Conservation (phyloP, 371 early-diverging fungal species). For the Lichtheimia ornata region DNA sequence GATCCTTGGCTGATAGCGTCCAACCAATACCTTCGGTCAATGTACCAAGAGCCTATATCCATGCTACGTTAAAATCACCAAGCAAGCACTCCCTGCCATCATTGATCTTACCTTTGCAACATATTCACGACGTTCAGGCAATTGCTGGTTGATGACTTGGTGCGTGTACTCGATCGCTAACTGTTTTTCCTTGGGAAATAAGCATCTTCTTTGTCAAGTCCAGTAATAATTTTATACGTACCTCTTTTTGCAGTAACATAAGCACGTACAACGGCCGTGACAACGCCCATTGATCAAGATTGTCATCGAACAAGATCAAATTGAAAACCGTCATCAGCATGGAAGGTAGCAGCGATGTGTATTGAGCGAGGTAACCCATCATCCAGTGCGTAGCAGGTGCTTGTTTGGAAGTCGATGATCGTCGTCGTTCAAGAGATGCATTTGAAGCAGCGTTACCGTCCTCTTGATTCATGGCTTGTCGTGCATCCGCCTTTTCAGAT, state of each 20-base stretch:
- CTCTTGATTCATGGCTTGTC: constrained; percentile 4
- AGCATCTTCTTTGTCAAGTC: neutral
- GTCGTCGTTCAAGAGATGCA: constrained; percentile 15
- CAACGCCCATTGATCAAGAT: constrained; percentile 80
- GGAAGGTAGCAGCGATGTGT: constrained; percentile 59
- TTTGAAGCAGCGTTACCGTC: constrained; percentile 2
- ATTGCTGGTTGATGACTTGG: constrained; percentile 70
- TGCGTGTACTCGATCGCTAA: constrained; percentile 68
- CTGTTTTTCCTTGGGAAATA: constrained; percentile 20
- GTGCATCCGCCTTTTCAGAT: constrained; percentile 39
- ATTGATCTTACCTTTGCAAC: constrained; percentile 57
- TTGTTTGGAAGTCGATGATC: constrained; percentile 15
- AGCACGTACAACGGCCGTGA: constrained; percentile 81
- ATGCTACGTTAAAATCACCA: too few relatives aligned
- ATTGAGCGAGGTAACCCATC: constrained; percentile 54
- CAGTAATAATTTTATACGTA: constrained; percentile 18
- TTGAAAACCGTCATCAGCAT: constrained; percentile 70
- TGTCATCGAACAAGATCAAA: constrained; percentile 79
- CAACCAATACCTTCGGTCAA: constrained; percentile 73
- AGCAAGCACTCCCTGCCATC: too few relatives aligned
- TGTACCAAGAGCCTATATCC: constrained; percentile 42
- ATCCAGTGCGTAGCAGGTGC: constrained; percentile 47
- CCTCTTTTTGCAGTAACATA: constrained; percentile 73
- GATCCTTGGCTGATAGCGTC: constrained; percentile 64
- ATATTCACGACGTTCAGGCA: constrained; percentile 69